phyloP scores from a whole-genome alignment of 2,329 filamentous ascomycete species.

The Biscogniauxia mediterranea region DNA sequence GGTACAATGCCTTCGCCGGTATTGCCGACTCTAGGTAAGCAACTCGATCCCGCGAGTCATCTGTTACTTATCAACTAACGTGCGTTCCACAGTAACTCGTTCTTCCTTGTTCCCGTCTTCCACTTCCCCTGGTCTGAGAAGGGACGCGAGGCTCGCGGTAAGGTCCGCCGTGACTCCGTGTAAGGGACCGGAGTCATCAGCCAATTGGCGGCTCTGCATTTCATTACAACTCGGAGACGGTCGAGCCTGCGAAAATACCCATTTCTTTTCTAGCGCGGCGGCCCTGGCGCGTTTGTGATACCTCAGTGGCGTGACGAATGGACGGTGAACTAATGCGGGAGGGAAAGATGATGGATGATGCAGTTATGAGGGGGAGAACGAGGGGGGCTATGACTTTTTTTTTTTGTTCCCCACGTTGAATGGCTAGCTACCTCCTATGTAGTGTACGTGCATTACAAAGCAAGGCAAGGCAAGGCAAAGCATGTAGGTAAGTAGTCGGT shows the following conservation, averaged over 20 bases:
- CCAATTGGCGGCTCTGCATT: background rate
- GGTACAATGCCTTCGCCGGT: conserved; percentile 85
- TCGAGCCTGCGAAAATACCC: background rate
- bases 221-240: background rate
- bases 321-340: background rate
- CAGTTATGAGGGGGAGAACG: background rate
- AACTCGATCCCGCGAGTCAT: background rate
- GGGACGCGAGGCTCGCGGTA: conserved; percentile 57
- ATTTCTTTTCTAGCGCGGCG: background rate
- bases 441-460: no score
- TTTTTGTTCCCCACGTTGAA: background rate
- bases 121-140: conserved; percentile 94
- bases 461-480: no score
- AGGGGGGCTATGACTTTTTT: background rate
- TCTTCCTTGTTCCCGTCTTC: conserved; percentile 88
- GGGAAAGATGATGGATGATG: background rate
- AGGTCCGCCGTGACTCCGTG: conserved; percentile 45
- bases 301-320: background rate
- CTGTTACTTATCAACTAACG: conserved; percentile 32
- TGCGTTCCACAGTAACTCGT: conserved; percentile 63
- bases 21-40: conserved; percentile 68
- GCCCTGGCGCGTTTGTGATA: background rate
- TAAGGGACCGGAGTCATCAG: conserved; percentile 16
- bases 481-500: no score
- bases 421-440: background rate